phyloP scores from a whole-genome alignment of 495 filamentous ascomycete genomes.

The Rhizodiscina lignyota region DNA sequence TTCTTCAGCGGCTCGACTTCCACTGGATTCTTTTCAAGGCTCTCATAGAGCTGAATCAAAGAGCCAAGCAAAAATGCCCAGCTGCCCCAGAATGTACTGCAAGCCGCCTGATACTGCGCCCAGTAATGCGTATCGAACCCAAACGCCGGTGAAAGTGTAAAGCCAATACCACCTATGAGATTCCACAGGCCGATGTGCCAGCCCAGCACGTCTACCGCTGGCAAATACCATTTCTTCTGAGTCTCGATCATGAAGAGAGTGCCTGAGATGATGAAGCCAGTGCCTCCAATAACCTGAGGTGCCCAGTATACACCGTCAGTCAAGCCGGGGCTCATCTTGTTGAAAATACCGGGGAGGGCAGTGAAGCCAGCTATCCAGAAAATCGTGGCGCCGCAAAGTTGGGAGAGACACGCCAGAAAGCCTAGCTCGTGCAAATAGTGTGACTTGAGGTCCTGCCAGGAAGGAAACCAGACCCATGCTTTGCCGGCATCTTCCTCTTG shows the following conservation, averaged over 20 bases:
- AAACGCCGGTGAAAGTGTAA: slow-evolving; percentile 49
- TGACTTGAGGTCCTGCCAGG: slow-evolving; percentile 33
- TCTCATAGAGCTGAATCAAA: slow-evolving; percentile 48
- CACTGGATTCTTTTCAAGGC: slow-evolving; percentile 42
- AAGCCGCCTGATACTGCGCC: slow-evolving; percentile 35
- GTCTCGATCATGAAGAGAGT: slow-evolving; percentile 54
- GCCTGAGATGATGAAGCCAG: slow-evolving; percentile 42
- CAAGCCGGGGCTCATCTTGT: slow-evolving; percentile 26
- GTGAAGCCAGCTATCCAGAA: slow-evolving; percentile 57
- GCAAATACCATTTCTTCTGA: slow-evolving; percentile 47
- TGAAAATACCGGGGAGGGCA: slow-evolving; percentile 39
- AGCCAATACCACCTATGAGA: slow-evolving; percentile 45
- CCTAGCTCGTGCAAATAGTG: slow-evolving; percentile 55
- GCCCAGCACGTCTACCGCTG: slow-evolving; percentile 40
- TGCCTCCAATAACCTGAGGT: slow-evolving; percentile 51
- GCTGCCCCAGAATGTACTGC: slow-evolving; percentile 51
- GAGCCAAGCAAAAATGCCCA: slow-evolving; percentile 57
- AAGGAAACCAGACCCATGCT: slow-evolving; percentile 45
- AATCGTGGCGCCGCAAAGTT: slow-evolving; percentile 46
- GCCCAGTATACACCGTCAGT: slow-evolving; percentile 48
- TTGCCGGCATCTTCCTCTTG: background rate
- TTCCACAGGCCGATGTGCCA: slow-evolving; percentile 46
- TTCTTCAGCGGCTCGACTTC: background rate
- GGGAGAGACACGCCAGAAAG: slow-evolving; percentile 44
- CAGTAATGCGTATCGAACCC: slow-evolving; percentile 32